Conservation (phyloP, 2,329 filamentous ascomycete genomes). For the Sporothrix variecibatus region DNA sequence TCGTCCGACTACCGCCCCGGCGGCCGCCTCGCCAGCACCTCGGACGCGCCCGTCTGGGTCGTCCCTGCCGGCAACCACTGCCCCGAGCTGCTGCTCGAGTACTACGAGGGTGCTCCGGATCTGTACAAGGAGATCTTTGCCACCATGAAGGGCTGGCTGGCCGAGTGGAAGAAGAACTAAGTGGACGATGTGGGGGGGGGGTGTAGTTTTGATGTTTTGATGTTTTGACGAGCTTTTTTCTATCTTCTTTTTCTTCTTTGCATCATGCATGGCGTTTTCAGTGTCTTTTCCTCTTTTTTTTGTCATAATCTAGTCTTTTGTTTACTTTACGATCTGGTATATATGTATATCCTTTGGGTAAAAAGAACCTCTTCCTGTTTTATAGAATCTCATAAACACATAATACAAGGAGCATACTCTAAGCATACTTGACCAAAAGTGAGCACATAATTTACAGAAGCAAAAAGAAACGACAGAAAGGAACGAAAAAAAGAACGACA, state of each 20-base stretch:
- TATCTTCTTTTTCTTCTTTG: background rate
- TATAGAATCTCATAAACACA: background rate
- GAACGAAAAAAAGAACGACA: background rate
- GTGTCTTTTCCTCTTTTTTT: background rate
- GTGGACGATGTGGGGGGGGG: background rate
- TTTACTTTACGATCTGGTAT: background rate
- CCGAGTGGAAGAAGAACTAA: conserved; percentile 20
- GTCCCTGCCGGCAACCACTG: conserved; percentile 45
- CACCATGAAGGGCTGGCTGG: conserved; percentile 25
- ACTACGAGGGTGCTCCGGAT: background rate
- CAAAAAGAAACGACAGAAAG: background rate
- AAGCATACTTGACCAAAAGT: background rate
- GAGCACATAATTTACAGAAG: background rate
- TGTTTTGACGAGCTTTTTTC: background rate
- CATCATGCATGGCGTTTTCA: conserved; percentile 10
- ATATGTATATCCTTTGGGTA: conserved; percentile 9
- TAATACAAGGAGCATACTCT: background rate
- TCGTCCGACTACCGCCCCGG: conserved; percentile 42
- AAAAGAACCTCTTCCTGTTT: background rate
- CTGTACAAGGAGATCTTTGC: conserved; percentile 22
- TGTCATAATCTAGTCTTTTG: background rate
- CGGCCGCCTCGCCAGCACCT: conserved; percentile 40
- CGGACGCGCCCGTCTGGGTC: conserved; percentile 39
- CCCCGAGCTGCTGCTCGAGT: conserved; percentile 38
- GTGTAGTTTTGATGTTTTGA: background rate